These are phyloP conservation scores for Sonneratia caseolaris DNA, from an alignment of 345 rosid species.

Conservation along the genomic window DNA sequence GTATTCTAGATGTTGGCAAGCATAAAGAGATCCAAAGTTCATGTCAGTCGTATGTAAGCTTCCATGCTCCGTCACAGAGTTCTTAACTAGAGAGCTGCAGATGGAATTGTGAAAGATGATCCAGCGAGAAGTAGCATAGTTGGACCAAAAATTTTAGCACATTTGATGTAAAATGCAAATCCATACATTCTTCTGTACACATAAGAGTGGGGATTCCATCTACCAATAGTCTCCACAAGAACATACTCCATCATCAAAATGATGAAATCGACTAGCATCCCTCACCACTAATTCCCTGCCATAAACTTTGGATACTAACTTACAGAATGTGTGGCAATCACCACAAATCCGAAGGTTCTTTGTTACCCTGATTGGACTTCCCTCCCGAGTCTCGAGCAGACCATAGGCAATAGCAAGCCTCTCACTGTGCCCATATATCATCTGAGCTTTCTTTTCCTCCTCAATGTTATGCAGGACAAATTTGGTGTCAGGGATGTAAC, in stretches of 20 bases:
- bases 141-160: too few species aligned
- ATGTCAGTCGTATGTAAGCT: too few species aligned
- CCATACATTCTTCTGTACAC: too few species aligned
- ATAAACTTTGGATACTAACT: constrained; percentile 53
- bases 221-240: constrained; percentile 84
- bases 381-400: constrained; percentile 36
- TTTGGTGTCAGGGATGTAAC: constrained; percentile 60
- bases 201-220: constrained; percentile 1
- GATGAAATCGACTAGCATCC: constrained; percentile 89
- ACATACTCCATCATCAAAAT: constrained; percentile 61
- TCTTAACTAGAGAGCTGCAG: too few species aligned
- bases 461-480: constrained; percentile 52
- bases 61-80: too few species aligned
- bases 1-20: too few species aligned
- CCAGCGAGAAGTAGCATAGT: too few species aligned
- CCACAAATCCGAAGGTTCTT: constrained; percentile 75
- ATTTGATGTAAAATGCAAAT: too few species aligned
- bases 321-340: constrained; percentile 77
- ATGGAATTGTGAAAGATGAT: too few species aligned
- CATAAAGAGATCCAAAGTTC: too few species aligned
- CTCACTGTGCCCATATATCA: constrained; percentile 72
- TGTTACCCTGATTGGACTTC: constrained; percentile 43
- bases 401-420: constrained; percentile 73
- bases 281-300: constrained; percentile 50
- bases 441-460: constrained; percentile 56